Evolutionary conservation across 2,329 filamentous ascomycete species (phyloP).

Genomic region (Exophiala mesophila): DNA sequence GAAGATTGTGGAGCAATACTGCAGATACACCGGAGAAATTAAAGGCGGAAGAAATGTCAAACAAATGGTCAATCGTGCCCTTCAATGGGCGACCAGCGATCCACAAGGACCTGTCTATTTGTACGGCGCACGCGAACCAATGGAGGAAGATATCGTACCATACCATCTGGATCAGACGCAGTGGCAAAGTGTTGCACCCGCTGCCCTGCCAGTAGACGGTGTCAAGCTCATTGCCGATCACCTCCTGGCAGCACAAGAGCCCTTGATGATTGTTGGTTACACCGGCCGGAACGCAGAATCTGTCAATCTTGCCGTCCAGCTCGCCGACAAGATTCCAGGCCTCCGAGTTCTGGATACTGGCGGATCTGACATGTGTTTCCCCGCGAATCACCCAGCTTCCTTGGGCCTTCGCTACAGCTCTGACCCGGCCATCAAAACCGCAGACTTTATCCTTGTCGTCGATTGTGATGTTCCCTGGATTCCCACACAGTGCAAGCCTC

Average conservation of each 20-base stretch:
- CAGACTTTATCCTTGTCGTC: conserved; percentile 78
- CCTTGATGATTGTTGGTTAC: conserved; percentile 49
- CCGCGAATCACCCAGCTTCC: conserved; percentile 49
- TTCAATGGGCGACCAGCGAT: conserved; percentile 74
- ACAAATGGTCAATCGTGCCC: conserved; percentile 78
- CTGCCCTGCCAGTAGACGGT: conserved; percentile 51
- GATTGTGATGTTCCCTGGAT: conserved; percentile 95
- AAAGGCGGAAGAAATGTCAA: conserved; percentile 82
- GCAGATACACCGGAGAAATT: conserved; percentile 75
- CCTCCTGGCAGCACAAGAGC: conserved; percentile 44
- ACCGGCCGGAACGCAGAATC: conserved; percentile 43
- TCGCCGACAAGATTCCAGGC: conserved; percentile 46
- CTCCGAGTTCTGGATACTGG: conserved; percentile 50
- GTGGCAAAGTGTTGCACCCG: conserved; percentile 67
- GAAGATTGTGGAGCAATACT: conserved; percentile 77
- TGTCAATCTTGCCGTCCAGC: conserved; percentile 41
- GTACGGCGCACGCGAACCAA: conserved; percentile 70
- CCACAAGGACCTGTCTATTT: conserved; percentile 78
- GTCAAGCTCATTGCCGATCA: conserved; percentile 41
- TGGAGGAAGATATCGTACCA: conserved; percentile 77
- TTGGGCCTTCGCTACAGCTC: conserved; percentile 68
- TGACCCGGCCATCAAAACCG: conserved; percentile 66
- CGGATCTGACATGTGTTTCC: conserved; percentile 51
- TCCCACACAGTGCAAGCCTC: conserved; percentile 64
- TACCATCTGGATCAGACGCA: conserved; percentile 63